Evolutionary conservation across 2,329 filamentous ascomycete genomes (phyloP), one percentile per base, ranked within the genome.

Genomic region (Pseudonectria foliicola): DNA sequence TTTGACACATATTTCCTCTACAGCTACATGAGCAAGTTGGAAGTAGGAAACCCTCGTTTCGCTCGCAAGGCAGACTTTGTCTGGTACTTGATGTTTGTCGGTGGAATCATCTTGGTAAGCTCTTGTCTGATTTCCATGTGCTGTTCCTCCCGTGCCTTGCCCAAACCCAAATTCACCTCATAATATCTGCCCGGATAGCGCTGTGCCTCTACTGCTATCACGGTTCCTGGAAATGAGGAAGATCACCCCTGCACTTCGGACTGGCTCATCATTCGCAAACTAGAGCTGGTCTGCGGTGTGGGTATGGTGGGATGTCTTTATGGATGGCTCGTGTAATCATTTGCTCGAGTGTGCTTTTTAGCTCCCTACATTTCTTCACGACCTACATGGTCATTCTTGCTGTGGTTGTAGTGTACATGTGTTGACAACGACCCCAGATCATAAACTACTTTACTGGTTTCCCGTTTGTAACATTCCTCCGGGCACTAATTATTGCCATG

Each of bases 201-300:
- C 56, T 55, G 44, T 62, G 64, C 73, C 64, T 61, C 61, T 54
- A 73, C 81, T 77, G 70, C 80, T 85, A 80, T 81, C 73, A 70
- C 81, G 82, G 81, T 86, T 86, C 82, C 82, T 86, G 80, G 68
- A 84, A 79, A 64, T 70, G 82, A 86, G 82, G 82, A 72, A 86
- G 80, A 86, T 76, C 68, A 75, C 78, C 81, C 80, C 74, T 77
- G 69, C 73, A 73, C 69, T 70, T 71, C 59, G 51, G 55, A 50
- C 60, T 64, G 66, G 64, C 67, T 72, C 71, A 66, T 77, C 71
- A 80, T 83, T 82, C 79, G 77, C 77, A 79, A 67, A 71, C 64
- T 64, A 58, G 67, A 73, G 76, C 68, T 56, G 68, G 69, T 67
- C 64, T 69, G 76, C 69, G 73, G 71, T 79, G 75, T 71, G 68